These are phyloP conservation scores for Pleurozium schreberi DNA, from an alignment of 225 moss, liverwort and hornwort species.

Conservation along the genomic window DNA sequence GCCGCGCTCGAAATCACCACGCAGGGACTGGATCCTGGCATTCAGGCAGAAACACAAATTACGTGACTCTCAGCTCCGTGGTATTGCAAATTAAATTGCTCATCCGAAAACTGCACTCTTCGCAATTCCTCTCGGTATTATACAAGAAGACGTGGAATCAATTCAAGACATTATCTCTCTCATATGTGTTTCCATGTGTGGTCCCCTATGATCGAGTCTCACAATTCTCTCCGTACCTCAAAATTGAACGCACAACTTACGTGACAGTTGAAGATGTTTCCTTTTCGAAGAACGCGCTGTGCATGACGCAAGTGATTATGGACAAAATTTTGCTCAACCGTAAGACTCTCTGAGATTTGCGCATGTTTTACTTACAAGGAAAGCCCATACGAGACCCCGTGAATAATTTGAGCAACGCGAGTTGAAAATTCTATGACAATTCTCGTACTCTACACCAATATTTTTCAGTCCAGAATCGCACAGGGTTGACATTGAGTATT, in stretches of 20 bases:
- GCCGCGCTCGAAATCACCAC: neutral
- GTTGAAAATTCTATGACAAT: neutral
- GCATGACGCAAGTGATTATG: neutral
- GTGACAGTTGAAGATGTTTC: neutral
- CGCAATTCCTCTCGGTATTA: neutral
- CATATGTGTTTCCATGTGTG: neutral
- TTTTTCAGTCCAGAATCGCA: neutral
- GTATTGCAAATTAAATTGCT: neutral
- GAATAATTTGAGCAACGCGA: neutral
- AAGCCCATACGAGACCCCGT: neutral
- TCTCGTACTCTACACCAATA: neutral
- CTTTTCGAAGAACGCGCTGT: too few relatives aligned
- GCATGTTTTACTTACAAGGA: neutral
- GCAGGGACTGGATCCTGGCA: neutral
- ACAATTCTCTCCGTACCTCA: neutral
- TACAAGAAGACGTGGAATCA: neutral
- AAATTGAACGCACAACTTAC: neutral
- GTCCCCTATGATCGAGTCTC: neutral
- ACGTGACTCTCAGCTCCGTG: neutral
- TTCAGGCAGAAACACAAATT: neutral
- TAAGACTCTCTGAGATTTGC: neutral
- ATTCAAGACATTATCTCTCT: neutral
- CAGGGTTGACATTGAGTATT: neutral
- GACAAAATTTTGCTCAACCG: neutral
- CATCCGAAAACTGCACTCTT: too few relatives aligned